These are phyloP conservation scores for Hygrophorus russula DNA, from an alignment of 768 basidiomycete genomes.

Conservation along the genomic window DNA sequence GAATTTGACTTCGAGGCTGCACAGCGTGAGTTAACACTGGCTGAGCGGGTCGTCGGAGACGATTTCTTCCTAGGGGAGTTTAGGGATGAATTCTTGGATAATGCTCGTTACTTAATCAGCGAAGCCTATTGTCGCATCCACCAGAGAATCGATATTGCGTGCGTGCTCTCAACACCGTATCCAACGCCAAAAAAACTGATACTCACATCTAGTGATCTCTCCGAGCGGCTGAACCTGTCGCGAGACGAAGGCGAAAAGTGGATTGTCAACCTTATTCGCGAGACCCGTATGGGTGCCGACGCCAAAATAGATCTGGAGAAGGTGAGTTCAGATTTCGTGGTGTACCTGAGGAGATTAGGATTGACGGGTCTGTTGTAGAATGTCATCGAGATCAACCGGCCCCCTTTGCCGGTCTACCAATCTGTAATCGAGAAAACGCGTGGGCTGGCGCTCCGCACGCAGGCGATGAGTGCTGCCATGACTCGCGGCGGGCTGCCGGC, in stretches of 20 bases:
- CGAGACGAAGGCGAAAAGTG: conserved; percentile 96
- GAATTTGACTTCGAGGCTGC: conserved; percentile 97
- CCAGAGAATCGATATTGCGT: conserved; percentile 84
- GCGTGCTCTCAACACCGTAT: conserved; percentile 12
- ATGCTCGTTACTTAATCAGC: conserved; percentile 90
- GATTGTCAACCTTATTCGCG: conserved; percentile 98
- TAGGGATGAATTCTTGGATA: conserved; percentile 91
- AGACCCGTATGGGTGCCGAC: conserved; percentile 92
- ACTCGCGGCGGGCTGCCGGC: conserved; percentile 19
- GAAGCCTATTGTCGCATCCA: conserved; percentile 98
- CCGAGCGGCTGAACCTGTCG: conserved; percentile 87
- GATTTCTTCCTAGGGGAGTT: conserved; percentile 94
- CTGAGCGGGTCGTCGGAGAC: conserved; percentile 73
- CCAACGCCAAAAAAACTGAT: background rate
- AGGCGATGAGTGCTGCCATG: conserved; percentile 74
- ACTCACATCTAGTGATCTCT: conserved; percentile 56
- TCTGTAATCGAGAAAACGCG: conserved; percentile 93
- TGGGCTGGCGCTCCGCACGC: conserved; percentile 82
- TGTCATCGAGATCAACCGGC: conserved; percentile 90
- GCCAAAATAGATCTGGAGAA: conserved; percentile 97
- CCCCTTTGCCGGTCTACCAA: conserved; percentile 84
- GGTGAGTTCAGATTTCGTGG: conserved; percentile 27
- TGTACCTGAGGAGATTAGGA: background rate
- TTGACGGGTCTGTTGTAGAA: conserved; percentile 44
- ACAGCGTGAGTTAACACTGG: conserved; percentile 66